Evolutionary conservation across 192 early-diverging fungal genomes (phyloP), one percentile per base, ranked within the genome.

Genomic region (Chytriomyces sp.): DNA sequence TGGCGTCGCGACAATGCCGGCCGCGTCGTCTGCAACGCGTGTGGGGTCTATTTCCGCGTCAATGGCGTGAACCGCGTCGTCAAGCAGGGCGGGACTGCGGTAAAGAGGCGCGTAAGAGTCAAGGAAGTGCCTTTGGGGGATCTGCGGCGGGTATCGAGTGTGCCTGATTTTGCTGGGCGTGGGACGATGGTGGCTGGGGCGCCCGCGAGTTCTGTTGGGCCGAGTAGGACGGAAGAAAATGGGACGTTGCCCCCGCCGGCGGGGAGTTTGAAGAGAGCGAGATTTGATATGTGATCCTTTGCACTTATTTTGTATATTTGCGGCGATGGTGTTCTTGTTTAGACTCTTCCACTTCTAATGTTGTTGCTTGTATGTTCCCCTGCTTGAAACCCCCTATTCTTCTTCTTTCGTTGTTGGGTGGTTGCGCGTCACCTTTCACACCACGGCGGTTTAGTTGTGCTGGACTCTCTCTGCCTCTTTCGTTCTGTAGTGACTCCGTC

Each of bases 41-140:
- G 93, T 80, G 93, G 93, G 3, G 78, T 94, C 22, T 94, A 94
- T 76, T 91, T 83, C 75, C 91, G 89, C 58, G 84, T 92, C 33
- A 89, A 93, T 72, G 83, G 80, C 72, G 79, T 84, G 22, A 77
- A 88, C 37, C 82, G 92, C 26, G 90, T 91, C 41, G 81, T 89
- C 55, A 84, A 84, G 3, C 81, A 89, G 78, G 88, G 88, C 70
- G 81, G 87, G 31, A 74, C 85, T 3, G 82, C 22, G 5, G 41
- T 41, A 17, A 65, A 65, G 38, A 38, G 63, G 38, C 38, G 63
- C 2, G 55, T 70, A 7, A n/a, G 58, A 7, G 55, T 56, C 14
- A 70, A 70, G 31, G 68, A 56, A 59, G 38, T 17, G 19, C 12
- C 26, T 14, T 14, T 14, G 56, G 28, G 19, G 26, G 31, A 30